phyloP scores from a whole-genome alignment of 768 basidiomycete species.

The Tricholoma saponaceum region DNA sequence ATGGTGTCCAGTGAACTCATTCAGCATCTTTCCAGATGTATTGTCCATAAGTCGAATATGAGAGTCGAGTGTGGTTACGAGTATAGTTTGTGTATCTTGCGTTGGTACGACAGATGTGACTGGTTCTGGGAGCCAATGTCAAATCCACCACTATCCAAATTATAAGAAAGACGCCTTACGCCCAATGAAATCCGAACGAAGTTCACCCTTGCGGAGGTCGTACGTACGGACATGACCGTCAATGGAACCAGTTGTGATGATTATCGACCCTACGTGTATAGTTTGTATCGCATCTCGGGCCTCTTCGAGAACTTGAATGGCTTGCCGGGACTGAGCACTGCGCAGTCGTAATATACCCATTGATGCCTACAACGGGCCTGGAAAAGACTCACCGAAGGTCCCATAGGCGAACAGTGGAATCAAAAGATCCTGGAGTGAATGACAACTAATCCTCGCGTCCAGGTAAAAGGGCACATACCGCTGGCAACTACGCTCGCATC shows the following conservation, averaged over 20 bases:
- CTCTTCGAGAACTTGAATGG: slow-evolving; percentile 90
- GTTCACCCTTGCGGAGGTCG: slow-evolving; percentile 90
- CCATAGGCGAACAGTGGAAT: slow-evolving; percentile 89
- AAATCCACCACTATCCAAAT: neutral
- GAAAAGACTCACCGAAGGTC: slow-evolving; percentile 71
- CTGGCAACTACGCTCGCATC: slow-evolving; percentile 86
- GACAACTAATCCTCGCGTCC: neutral
- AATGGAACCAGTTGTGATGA: slow-evolving; percentile 78
- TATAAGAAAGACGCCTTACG: slow-evolving; percentile 45
- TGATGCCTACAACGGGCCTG: neutral
- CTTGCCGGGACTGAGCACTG: slow-evolving; percentile 72
- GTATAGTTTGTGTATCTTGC: slow-evolving; percentile 72
- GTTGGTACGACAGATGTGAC: slow-evolving; percentile 82
- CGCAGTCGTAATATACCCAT: neutral
- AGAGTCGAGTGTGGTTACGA: slow-evolving; percentile 82
- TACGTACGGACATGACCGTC: slow-evolving; percentile 93
- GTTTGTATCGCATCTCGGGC: slow-evolving; percentile 85
- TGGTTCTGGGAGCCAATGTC: slow-evolving; percentile 52
- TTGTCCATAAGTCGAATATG: slow-evolving; percentile 85
- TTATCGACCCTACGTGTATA: slow-evolving; percentile 60
- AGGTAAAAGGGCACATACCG: slow-evolving; percentile 42
- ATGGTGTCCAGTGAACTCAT: slow-evolving; percentile 76
- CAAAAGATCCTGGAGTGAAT: slow-evolving; percentile 72
- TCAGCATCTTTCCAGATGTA: slow-evolving; percentile 75
- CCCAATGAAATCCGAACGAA: slow-evolving; percentile 87